These are phyloP conservation scores for Striga asiatica DNA, from an alignment of 257 asterid genomes.

Conservation along the genomic window DNA sequence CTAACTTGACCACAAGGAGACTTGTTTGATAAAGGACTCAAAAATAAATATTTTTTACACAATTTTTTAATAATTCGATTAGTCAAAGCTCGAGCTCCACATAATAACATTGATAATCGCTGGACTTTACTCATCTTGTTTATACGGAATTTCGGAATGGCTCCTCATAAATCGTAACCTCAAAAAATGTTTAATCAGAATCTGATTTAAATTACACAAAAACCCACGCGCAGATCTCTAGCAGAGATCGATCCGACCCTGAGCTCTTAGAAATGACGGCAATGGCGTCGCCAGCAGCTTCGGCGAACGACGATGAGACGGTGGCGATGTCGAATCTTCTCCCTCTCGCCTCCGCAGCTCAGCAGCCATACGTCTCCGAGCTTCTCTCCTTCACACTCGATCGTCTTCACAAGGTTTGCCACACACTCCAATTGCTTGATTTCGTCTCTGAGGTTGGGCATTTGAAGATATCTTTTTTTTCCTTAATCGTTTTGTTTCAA, in stretches of 20 bases:
- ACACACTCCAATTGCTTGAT: slow-evolving; percentile 11
- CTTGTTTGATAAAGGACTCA: too few relatives aligned
- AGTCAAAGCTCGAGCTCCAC: too few relatives aligned
- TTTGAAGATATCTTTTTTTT: slow-evolving; percentile 2
- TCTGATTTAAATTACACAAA: slow-evolving; percentile 18
- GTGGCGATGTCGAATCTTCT: slow-evolving; percentile 47
- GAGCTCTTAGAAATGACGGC: slow-evolving; percentile 26
- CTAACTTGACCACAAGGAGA: too few relatives aligned
- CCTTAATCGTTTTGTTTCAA: slow-evolving; percentile 9
- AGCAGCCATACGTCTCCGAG: slow-evolving; percentile 88
- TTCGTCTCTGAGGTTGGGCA: slow-evolving; percentile 2
- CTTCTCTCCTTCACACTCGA: slow-evolving; percentile 94
- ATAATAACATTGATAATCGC: too few relatives aligned
- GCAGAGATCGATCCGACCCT: slow-evolving; percentile 17
- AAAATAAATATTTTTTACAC: too few relatives aligned
- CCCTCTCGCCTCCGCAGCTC: slow-evolving; percentile 82
- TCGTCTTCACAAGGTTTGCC: slow-evolving; percentile 85
- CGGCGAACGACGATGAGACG: slow-evolving; percentile 27
- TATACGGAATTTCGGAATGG: too few relatives aligned
- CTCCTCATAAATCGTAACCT: too few relatives aligned
- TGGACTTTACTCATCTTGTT: too few relatives aligned
- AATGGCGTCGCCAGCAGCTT: slow-evolving; percentile 51
- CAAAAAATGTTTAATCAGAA: too few relatives aligned
- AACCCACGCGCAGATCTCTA: slow-evolving; percentile 25
- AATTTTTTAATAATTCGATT: too few relatives aligned